A percentile compares a stretch with the other conserved stretches of the same genome.
Conservation (phyloP, 805 yeast species). For the Sporopachydermia quercuum region DNA sequence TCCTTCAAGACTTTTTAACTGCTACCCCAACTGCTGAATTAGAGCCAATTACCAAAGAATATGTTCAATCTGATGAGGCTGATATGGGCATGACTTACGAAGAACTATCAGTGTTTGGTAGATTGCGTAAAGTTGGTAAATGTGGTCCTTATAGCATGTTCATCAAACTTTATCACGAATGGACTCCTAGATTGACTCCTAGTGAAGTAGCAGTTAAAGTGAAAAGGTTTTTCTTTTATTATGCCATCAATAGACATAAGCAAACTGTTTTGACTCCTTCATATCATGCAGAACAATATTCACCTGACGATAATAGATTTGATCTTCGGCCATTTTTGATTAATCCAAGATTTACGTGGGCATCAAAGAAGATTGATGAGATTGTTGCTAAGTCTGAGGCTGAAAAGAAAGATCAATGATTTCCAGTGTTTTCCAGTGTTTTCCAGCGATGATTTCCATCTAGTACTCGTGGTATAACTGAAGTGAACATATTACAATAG, state of each 20-base stretch:
- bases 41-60: conserved; percentile 85
- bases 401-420: conserved; percentile 16
- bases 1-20: conserved; percentile 59
- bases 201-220: conserved; percentile 84
- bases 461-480: conserved; percentile 3
- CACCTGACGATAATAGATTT: conserved; percentile 95
- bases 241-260: conserved; percentile 92
- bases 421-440: too few species aligned
- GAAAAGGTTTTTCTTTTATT: conserved; percentile 80
- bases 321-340: conserved; percentile 94
- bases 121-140: conserved; percentile 78
- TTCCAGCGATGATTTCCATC: conserved; percentile 3
- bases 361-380: conserved; percentile 74
- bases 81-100: conserved; percentile 99
- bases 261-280: conserved; percentile 96
- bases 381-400: conserved; percentile 44
- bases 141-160: conserved; percentile 97
- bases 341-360: conserved; percentile 80
- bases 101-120: conserved; percentile 82
- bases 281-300: conserved; percentile 94
- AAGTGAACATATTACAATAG: too few species aligned
- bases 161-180: conserved; percentile 72
- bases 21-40: conserved; percentile 98
- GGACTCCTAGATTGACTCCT: conserved; percentile 80
- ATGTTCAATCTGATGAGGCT: conserved; percentile 90